phyloP scores from a whole-genome alignment of 805 yeast genomes.

The Suhomyces tanzawaensis region DNA sequence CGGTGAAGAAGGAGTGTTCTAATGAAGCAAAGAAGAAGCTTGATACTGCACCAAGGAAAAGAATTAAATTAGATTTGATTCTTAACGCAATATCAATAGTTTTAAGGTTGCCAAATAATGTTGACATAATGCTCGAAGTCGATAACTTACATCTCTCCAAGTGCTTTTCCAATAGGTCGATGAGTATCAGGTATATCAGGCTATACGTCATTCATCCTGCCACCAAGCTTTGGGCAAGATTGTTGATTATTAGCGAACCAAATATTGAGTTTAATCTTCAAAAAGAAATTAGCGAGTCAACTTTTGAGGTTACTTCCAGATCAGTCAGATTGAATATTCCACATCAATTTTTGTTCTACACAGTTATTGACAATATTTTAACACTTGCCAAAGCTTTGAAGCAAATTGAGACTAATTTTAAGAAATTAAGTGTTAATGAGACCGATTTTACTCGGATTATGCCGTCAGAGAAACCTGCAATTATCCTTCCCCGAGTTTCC shows the following conservation, averaged over 20 bases:
- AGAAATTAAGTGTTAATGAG: constrained; percentile 20
- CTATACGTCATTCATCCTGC: constrained; percentile 52
- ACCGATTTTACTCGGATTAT: constrained; percentile 32
- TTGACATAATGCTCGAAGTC: constrained; percentile 47
- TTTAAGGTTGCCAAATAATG: constrained; percentile 44
- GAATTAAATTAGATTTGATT: constrained; percentile 28
- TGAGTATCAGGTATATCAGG: constrained; percentile 36
- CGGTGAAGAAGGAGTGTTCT: constrained; percentile 25
- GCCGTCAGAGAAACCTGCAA: constrained; percentile 37
- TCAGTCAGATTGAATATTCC: constrained; percentile 61
- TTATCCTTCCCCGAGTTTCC: constrained; percentile 54
- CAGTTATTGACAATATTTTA: constrained; percentile 75
- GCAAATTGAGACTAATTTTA: constrained; percentile 55
- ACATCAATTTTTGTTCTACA: constrained; percentile 68
- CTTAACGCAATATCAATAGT: constrained; percentile 39
- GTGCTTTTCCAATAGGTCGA: constrained; percentile 24
- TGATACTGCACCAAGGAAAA: constrained; percentile 15
- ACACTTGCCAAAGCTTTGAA: constrained; percentile 63
- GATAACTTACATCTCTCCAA: constrained; percentile 30
- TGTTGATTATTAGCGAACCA: constrained; percentile 33
- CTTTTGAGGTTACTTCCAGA: constrained; percentile 24
- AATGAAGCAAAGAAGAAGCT: constrained; percentile 23
- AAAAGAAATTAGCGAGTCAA: constrained; percentile 6
- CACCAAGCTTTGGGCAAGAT: constrained; percentile 40
- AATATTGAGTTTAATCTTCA: constrained; percentile 16